phyloP scores from a whole-genome alignment of 2,329 filamentous ascomycete species.

The Dactylella cylindrospora region DNA sequence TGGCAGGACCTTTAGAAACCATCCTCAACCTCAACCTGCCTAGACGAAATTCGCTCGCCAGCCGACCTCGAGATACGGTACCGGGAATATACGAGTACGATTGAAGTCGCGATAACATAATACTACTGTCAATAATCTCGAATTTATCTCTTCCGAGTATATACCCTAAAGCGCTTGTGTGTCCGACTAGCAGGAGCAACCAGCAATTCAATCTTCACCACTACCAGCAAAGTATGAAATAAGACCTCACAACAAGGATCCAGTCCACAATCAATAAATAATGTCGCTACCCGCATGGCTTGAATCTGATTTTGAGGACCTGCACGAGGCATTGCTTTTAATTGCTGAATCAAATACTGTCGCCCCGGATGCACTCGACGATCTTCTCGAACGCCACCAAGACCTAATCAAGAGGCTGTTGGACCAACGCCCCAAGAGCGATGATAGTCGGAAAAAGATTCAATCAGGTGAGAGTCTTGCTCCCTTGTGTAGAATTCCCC shows the following conservation, averaged over 20 bases:
- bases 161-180: too few relatives aligned
- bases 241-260: conserved; percentile 11
- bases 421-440: conserved; percentile 60
- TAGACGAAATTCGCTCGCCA: too few relatives aligned
- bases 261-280: conserved; percentile 10
- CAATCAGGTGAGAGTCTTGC: conserved; percentile 61
- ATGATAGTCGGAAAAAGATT: conserved; percentile 71
- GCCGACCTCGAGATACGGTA: too few relatives aligned
- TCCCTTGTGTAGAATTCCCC: conserved; percentile 16
- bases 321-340: conserved; percentile 81
- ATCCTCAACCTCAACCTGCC: too few relatives aligned
- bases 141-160: too few relatives aligned
- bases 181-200: too few relatives aligned
- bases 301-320: conserved; percentile 66
- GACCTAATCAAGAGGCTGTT: conserved; percentile 32
- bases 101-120: too few relatives aligned
- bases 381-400: conserved; percentile 31
- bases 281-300: conserved; percentile 42
- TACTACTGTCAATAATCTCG: too few relatives aligned
- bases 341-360: conserved; percentile 66
- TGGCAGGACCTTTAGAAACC: too few relatives aligned
- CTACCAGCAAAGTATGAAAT: conserved; percentile 38
- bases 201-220: too few relatives aligned
- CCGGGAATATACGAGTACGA: too few relatives aligned
- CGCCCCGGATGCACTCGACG: conserved; percentile 23